These are phyloP conservation scores for Aureococcus anophagefferens DNA, from an alignment of 108 stramenopile genomes.

Conservation along the genomic window DNA sequence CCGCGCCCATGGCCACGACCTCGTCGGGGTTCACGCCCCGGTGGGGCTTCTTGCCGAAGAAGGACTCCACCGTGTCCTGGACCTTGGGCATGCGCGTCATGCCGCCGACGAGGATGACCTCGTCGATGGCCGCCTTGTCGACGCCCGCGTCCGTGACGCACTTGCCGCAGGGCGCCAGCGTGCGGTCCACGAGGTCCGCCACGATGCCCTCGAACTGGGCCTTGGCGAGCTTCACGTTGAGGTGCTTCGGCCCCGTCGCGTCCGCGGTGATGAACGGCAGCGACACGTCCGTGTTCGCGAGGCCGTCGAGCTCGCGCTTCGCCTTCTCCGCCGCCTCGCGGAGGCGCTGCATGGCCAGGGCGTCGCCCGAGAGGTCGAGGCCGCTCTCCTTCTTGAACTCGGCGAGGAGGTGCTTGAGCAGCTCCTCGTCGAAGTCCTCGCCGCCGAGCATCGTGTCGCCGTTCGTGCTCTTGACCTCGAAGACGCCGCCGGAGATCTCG, in stretches of 20 bases:
- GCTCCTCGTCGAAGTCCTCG: slow-evolving; percentile 98
- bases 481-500: slow-evolving; percentile 97
- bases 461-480: slow-evolving; percentile 99
- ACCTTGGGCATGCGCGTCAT: slow-evolving; percentile 99
- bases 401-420: slow-evolving; percentile 74
- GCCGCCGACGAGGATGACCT: slow-evolving; percentile 98
- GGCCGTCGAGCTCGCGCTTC: slow-evolving; percentile 97
- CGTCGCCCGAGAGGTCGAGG: slow-evolving; percentile 80
- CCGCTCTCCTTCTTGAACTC: slow-evolving; percentile 94
- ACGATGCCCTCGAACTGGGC: slow-evolving; percentile 96
- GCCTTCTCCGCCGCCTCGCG: slow-evolving; percentile 98
- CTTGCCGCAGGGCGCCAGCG: slow-evolving; percentile 92
- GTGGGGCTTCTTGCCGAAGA: slow-evolving; percentile 78
- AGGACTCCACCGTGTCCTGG: slow-evolving; percentile 87
- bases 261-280: slow-evolving; percentile 99
- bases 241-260: slow-evolving; percentile 93
- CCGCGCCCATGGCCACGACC: slow-evolving; percentile 99
- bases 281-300: slow-evolving; percentile 94
- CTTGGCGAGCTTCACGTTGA: slow-evolving; percentile 81
- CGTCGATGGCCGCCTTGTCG: slow-evolving; percentile 78
- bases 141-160: slow-evolving; percentile 91
- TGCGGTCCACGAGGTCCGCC: slow-evolving; percentile 72
- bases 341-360: slow-evolving; percentile 94
- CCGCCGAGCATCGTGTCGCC: slow-evolving; percentile 99
- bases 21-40: slow-evolving; percentile 99